These are phyloP conservation scores for Galeopsis tetrahit DNA, from an alignment of 257 asterid genomes.

Conservation along the genomic window DNA sequence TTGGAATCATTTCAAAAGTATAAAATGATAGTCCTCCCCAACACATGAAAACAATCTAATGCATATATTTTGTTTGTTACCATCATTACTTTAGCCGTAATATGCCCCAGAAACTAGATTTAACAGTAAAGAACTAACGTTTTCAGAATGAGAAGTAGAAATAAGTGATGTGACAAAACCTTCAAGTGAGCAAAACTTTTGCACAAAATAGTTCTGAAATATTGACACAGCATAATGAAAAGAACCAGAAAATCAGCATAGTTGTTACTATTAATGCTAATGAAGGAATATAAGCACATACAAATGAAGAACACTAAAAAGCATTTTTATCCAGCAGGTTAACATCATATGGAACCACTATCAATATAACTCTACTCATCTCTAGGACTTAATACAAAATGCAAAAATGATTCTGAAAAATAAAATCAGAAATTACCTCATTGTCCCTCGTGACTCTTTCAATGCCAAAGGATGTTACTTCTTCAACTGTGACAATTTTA, in stretches of 20 bases:
- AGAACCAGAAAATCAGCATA: neutral
- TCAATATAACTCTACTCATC: neutral
- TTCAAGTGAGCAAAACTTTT: neutral
- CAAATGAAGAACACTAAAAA: conserved; percentile 6
- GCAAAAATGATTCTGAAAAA: neutral
- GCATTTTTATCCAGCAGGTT: conserved; percentile 11
- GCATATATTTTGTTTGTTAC: neutral
- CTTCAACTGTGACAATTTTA: conserved; percentile 66
- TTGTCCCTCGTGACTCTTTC: conserved; percentile 45
- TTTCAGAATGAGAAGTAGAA: neutral
- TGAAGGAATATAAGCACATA: conserved; percentile 17
- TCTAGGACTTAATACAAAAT: conserved; percentile 29
- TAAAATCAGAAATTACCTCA: conserved; percentile 49
- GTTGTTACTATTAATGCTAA: neutral
- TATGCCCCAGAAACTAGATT: neutral
- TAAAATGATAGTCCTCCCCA: neutral
- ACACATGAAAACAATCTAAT: conserved; percentile 7
- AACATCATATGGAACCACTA: conserved; percentile 11
- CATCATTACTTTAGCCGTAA: neutral
- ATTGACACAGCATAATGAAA: neutral
- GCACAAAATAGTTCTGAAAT: neutral
- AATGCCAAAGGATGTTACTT: conserved; percentile 55
- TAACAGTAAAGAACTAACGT: conserved; percentile 4
- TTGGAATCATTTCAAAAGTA: conserved; percentile 2
- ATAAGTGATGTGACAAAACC: neutral